Base-by-base conservation (phyloP, 805 yeast species). In the Phaffomyces opuntiae region DNA sequence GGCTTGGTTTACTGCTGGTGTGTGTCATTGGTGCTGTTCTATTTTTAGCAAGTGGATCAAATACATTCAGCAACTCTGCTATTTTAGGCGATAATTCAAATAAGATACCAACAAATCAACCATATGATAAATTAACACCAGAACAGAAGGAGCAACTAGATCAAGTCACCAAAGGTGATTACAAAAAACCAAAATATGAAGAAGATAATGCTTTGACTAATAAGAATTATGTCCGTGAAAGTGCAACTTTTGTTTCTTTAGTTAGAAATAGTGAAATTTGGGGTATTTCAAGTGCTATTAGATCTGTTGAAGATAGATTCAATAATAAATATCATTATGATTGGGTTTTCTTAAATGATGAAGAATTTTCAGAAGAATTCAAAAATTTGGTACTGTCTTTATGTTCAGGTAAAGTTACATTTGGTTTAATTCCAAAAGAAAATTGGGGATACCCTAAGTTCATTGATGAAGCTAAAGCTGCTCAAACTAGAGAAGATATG, bases 261-360 rank as follows among this genome's bases (percentile, higher is more conserved):
- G 93, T 90, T 12, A 74, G 95, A 67, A 85, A 86, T 63, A 56
- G 68, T n/a, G 96, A 87, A 60, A 63, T 87, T 46, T 72, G 76
- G 67, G 73, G 74, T 25, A 65, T 87, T 43, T 66, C 78, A 39
- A 75, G 70, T 31, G 80, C 95, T 8, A 83, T 87, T 49, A 74
- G 87, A 63, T 77, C 81, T 40, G 76, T 90, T 45, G 97, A 91
- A 67, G 97, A 89, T 64, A 73, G 96, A 51, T 91, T 93, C 73
- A 91, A 91, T 70, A 62, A 68, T 16, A 74, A 85, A 40, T 90
- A 68, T 68, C 74, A 85, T 52, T 91, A 91, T 61, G 97, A 95
- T 56, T 91, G 98, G 97, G 93, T 89, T 26, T 93, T 91, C 64
- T 72, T 91, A 56, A 91, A 91, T 64, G 96, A 91, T 62, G 88